These are phyloP conservation scores for Boechera stricta DNA, from an alignment of 345 rosid genomes.

Conservation along the genomic window DNA sequence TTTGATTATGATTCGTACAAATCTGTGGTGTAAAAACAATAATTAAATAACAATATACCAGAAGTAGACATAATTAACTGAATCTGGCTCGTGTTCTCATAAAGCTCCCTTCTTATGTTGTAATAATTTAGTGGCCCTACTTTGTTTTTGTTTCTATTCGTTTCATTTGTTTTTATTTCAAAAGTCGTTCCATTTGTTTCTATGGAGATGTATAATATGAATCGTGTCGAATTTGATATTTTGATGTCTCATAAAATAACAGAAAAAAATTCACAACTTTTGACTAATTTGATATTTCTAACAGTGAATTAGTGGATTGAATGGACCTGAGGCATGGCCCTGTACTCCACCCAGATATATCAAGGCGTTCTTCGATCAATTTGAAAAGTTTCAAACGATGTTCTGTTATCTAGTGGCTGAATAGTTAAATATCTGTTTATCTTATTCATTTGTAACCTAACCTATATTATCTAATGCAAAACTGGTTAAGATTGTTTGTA, in stretches of 20 bases:
- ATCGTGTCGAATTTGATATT: slow-evolving; percentile 29
- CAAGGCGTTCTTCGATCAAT: not conserved
- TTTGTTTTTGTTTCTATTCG: slow-evolving; percentile 8
- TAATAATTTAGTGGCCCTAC: slow-evolving; percentile 43
- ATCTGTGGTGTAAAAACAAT: slow-evolving; percentile 13
- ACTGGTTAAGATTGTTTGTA: not conserved
- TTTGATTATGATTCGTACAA: slow-evolving; percentile 41
- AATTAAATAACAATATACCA: slow-evolving; percentile 22
- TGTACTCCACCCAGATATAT: slow-evolving; percentile 10
- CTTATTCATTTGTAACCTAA: not conserved
- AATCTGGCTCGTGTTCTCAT: slow-evolving; percentile 48
- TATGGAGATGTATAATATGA: slow-evolving; percentile 14
- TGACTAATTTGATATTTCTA: slow-evolving; percentile 17
- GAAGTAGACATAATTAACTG: slow-evolving; percentile 41
- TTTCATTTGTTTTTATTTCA: slow-evolving; percentile 17
- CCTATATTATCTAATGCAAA: not conserved
- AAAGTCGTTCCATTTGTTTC: slow-evolving; percentile 23
- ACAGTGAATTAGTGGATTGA: slow-evolving; percentile 14
- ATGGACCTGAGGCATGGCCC: not conserved
- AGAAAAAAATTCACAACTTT: not conserved
- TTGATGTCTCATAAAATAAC: not conserved
- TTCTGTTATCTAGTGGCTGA: not conserved
- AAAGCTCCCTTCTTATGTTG: slow-evolving; percentile 35
- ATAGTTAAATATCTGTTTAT: not conserved
- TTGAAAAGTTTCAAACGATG: slow-evolving; percentile 1